phyloP scores from a whole-genome alignment of 1,284 basidiomycete species.

The Tilletia walkeri region DNA sequence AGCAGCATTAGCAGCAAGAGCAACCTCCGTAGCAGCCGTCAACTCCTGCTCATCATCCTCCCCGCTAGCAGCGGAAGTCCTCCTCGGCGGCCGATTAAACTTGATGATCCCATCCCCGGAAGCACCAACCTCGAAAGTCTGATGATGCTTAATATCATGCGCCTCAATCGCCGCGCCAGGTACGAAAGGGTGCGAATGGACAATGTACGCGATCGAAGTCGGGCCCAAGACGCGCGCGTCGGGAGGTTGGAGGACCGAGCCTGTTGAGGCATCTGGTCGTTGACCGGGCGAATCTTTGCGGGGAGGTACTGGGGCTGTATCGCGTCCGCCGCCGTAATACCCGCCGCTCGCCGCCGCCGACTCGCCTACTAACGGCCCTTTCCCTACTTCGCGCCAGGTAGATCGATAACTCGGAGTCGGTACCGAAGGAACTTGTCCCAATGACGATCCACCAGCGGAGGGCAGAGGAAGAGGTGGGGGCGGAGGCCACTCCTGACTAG shows the following conservation, averaged over 20 bases:
- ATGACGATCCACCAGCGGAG: not conserved
- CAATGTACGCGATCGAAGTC: slow-evolving; percentile 77
- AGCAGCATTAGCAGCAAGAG: not conserved
- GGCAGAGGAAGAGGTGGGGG: not conserved
- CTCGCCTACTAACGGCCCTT: not conserved
- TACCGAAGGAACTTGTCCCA: slow-evolving; percentile 14
- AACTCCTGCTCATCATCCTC: slow-evolving; percentile 31
- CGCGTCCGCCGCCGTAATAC: not conserved
- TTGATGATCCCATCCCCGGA: slow-evolving; percentile 82
- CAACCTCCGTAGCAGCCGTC: slow-evolving; percentile 31
- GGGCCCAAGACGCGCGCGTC: slow-evolving; percentile 64
- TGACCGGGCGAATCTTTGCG: not conserved
- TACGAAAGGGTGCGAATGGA: slow-evolving; percentile 83
- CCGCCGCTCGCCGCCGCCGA: not conserved
- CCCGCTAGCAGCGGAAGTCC: slow-evolving; percentile 16
- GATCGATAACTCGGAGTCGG: slow-evolving; percentile 19
- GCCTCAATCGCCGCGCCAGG: slow-evolving; percentile 76
- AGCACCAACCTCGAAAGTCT: slow-evolving; percentile 62
- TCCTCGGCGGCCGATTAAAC: slow-evolving; percentile 64
- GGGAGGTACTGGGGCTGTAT: not conserved
- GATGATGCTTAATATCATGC: slow-evolving; percentile 67
- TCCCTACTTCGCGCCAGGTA: not conserved
- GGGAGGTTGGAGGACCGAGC: slow-evolving; percentile 27
- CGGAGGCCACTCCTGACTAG: slow-evolving; percentile 25
- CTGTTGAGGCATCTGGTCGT: slow-evolving; percentile 1